Percentiles rank a stretch among this genome's conserved stretches.
Evolutionary conservation across 192 early-diverging fungal genomes (phyloP).

Genomic region (Coemansia reversa): DNA sequence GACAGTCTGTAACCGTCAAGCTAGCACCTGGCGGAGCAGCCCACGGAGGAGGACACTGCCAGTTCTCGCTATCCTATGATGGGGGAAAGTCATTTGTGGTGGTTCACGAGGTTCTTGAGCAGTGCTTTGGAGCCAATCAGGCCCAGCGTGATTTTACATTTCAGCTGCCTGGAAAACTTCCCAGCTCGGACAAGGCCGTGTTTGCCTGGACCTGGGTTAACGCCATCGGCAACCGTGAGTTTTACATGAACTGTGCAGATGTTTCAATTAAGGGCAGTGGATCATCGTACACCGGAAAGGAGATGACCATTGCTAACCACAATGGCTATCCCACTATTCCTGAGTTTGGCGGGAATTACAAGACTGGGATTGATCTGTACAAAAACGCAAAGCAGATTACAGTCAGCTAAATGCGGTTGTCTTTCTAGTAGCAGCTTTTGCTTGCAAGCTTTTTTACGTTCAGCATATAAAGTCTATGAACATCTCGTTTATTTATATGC

Average conservation of each 20-base stretch:
- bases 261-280: constrained; percentile 60
- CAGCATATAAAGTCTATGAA: no score
- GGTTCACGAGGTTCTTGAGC: constrained; percentile 50
- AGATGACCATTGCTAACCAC: constrained; percentile 60
- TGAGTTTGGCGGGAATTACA: constrained; percentile 51
- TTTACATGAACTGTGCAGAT: constrained; percentile 73
- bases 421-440: no score
- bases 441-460: no score
- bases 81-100: constrained; percentile 57
- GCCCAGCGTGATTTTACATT: no score
- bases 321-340: constrained; percentile 51
- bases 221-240: constrained; percentile 68
- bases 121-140: constrained; percentile 39
- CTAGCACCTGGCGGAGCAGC: constrained; percentile 42
- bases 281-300: constrained; percentile 48
- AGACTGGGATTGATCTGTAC: constrained; percentile 9
- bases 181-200: constrained; percentile 39
- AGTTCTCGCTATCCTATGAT: constrained; percentile 62
- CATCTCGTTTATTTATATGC: no score
- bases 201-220: constrained; percentile 74
- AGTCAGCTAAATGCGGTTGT: no score
- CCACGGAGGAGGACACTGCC: constrained; percentile 60
- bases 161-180: constrained; percentile 55
- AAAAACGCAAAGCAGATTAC: no score
- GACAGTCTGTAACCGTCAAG: constrained; percentile 38